These are phyloP conservation scores for Trichoderma sp. DNA, from an alignment of 2,329 filamentous ascomycete species.

Conservation along the genomic window DNA sequence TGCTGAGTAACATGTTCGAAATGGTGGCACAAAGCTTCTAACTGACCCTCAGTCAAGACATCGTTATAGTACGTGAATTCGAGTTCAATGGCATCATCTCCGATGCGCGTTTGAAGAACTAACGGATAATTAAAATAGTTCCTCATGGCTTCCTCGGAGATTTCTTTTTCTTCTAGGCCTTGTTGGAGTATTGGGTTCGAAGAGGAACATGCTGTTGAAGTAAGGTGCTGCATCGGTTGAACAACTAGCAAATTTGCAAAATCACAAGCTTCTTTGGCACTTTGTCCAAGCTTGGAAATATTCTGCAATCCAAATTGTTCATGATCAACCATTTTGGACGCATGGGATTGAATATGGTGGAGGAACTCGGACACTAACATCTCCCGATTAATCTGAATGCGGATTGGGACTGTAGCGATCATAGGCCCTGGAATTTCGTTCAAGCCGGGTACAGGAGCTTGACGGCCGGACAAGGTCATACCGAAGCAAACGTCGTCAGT, in stretches of 20 bases:
- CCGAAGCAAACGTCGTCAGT: conserved; percentile 17
- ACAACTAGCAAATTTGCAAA: conserved; percentile 19
- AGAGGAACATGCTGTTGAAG: neutral
- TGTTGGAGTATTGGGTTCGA: conserved; percentile 1
- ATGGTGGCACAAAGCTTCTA: conserved; percentile 18
- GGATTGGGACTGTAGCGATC: conserved; percentile 15
- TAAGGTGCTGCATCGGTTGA: conserved; percentile 15
- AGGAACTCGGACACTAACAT: conserved; percentile 9
- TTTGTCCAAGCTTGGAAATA: conserved; percentile 24
- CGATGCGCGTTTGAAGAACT: conserved; percentile 17
- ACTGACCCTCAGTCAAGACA: neutral
- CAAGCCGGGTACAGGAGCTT: conserved; percentile 10
- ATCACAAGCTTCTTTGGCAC: conserved; percentile 19
- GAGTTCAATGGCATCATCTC: conserved; percentile 10
- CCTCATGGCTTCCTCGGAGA: conserved; percentile 14
- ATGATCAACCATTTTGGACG: conserved; percentile 25
- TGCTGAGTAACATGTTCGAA: conserved; percentile 18
- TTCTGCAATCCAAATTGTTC: conserved; percentile 31
- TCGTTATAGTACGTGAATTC: conserved; percentile 15
- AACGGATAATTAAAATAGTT: conserved; percentile 24
- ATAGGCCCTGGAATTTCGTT: neutral
- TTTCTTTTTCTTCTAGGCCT: neutral
- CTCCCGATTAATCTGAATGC: conserved; percentile 1
- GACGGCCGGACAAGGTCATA: conserved; percentile 13
- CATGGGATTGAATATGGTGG: conserved; percentile 25